These are phyloP conservation scores for Aspergillus fructus DNA, from an alignment of 2,329 filamentous ascomycete genomes.

Conservation along the genomic window DNA sequence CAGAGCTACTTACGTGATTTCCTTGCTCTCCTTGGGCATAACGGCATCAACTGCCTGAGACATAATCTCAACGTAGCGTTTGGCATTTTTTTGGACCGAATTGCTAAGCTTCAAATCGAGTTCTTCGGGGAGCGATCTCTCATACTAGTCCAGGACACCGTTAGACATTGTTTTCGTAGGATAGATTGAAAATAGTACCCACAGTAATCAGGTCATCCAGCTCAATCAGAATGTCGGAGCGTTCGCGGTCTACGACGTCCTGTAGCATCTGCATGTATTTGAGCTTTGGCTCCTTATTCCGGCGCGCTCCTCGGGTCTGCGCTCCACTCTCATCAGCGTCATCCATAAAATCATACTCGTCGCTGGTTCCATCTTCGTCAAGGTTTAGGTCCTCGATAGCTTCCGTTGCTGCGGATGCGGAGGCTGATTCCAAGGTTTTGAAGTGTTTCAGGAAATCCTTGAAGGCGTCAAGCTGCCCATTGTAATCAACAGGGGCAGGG, in stretches of 20 bases:
- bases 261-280: slow-evolving; percentile 91
- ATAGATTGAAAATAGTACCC: slow-evolving; percentile 24
- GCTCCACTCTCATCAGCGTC: slow-evolving; percentile 59
- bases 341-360: slow-evolving; percentile 93
- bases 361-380: slow-evolving; percentile 79
- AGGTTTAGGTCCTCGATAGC: slow-evolving; percentile 83
- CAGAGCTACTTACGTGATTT: slow-evolving; percentile 65
- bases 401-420: slow-evolving; percentile 68
- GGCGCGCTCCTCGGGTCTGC: slow-evolving; percentile 48
- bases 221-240: slow-evolving; percentile 78
- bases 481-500: slow-evolving; percentile 79
- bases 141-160: slow-evolving; percentile 58
- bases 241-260: slow-evolving; percentile 76
- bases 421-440: slow-evolving; percentile 70
- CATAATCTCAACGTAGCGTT: slow-evolving; percentile 91
- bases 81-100: slow-evolving; percentile 85
- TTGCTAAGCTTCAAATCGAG: slow-evolving; percentile 68
- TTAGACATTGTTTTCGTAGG: slow-evolving; percentile 1
- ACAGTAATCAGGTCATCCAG: slow-evolving; percentile 81
- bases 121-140: slow-evolving; percentile 67
- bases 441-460: slow-evolving; percentile 84
- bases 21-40: slow-evolving; percentile 74
- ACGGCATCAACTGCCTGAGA: slow-evolving; percentile 84
- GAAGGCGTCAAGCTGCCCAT: slow-evolving; percentile 75
- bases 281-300: slow-evolving; percentile 60